Evolutionary conservation across 2,329 filamentous ascomycete species (phyloP).

Genomic region (Septoria petroselini): DNA sequence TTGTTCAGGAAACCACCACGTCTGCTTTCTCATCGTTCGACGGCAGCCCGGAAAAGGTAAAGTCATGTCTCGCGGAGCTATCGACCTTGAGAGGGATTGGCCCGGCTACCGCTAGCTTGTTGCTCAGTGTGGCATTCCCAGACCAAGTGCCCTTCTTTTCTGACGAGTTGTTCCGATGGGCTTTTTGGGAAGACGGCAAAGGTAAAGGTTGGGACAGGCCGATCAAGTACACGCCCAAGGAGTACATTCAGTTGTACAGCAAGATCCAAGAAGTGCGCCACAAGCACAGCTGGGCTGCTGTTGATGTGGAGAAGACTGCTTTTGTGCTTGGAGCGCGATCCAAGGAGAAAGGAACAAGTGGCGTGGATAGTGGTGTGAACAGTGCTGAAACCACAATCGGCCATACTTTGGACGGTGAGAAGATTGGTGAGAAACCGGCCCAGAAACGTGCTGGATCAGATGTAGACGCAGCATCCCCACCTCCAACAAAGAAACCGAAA

Average conservation of each 20-base stretch:
- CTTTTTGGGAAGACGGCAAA: conserved; percentile 51
- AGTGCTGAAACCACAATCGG: not conserved
- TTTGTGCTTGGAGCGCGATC: conserved; percentile 23
- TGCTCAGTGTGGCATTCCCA: conserved; percentile 64
- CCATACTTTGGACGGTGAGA: not conserved
- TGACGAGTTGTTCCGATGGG: conserved; percentile 74
- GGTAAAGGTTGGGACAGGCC: conserved; percentile 44
- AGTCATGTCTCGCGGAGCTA: conserved; percentile 53
- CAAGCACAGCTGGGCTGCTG: conserved; percentile 43
- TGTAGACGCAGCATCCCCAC: not conserved
- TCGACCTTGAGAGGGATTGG: conserved; percentile 69
- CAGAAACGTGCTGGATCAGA: not conserved
- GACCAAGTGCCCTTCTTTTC: conserved; percentile 68
- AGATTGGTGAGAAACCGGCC: not conserved
- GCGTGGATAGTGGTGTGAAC: not conserved
- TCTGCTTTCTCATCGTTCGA: conserved; percentile 53
- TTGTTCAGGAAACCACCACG: conserved; percentile 50
- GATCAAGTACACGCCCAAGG: conserved; percentile 68
- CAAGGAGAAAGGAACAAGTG: not conserved
- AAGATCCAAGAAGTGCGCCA: conserved; percentile 37
- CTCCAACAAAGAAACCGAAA: conserved; percentile 8
- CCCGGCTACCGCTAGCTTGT: conserved; percentile 72
- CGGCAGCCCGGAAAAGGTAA: conserved; percentile 21
- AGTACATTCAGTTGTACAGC: conserved; percentile 60
- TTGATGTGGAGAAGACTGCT: conserved; percentile 23